These are phyloP conservation scores for Erigeron canadensis DNA, from an alignment of 129 eudicot genomes.

Conservation along the genomic window DNA sequence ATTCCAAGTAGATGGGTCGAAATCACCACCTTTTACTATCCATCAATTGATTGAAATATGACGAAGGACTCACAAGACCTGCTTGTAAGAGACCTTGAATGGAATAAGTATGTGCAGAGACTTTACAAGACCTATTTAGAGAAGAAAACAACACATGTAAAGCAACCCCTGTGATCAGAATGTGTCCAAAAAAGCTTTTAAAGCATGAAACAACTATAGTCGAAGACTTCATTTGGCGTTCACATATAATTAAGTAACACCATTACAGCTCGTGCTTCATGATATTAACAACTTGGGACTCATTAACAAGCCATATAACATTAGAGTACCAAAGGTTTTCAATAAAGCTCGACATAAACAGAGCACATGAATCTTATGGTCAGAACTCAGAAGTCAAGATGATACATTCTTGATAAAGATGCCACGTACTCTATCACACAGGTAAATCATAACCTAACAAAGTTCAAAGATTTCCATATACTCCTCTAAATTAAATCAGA, in stretches of 20 bases:
- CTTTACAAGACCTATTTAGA: not conserved
- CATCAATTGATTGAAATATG: too few species aligned
- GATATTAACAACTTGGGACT: not conserved
- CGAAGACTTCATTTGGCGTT: conserved; percentile 21
- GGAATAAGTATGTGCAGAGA: too few species aligned
- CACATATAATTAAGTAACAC: not conserved
- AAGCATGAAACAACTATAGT: conserved; percentile 1
- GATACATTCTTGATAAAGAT: not conserved
- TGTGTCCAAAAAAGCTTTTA: not conserved
- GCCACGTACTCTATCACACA: too few species aligned
- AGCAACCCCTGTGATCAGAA: not conserved
- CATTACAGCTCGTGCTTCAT: conserved; percentile 4
- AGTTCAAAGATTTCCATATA: too few species aligned
- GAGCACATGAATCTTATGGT: conserved; percentile 6
- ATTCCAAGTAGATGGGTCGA: too few species aligned
- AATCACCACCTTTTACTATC: too few species aligned
- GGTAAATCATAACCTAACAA: too few species aligned
- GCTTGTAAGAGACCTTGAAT: too few species aligned
- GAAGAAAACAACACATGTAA: not conserved
- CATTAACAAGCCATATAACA: not conserved
- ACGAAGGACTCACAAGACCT: too few species aligned
- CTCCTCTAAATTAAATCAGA: too few species aligned
- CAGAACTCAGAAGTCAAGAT: not conserved
- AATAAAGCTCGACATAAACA: not conserved
- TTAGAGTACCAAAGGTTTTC: not conserved